Percentiles rank a stretch among this genome's conserved stretches.
phyloP scores from a whole-genome alignment of 1,139 yeast species.

The Meyerozyma athensensis region DNA sequence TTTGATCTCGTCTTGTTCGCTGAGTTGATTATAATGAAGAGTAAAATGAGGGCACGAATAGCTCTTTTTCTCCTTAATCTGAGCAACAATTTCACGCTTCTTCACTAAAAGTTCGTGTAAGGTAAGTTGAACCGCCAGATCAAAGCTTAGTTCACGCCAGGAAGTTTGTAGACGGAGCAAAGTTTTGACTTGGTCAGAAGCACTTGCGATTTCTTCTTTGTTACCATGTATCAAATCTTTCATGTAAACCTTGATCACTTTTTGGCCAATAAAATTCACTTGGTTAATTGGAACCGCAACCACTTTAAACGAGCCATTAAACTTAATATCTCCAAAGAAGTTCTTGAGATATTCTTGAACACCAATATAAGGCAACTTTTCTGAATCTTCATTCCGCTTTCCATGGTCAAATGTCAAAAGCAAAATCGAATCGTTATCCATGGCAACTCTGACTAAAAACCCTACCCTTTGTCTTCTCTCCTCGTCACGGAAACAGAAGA shows the following conservation, averaged over 20 bases:
- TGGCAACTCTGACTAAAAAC: conserved; percentile 42
- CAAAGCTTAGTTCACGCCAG: conserved; percentile 44
- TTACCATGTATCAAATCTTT: conserved; percentile 43
- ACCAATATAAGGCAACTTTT: conserved; percentile 53
- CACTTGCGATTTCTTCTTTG: conserved; percentile 35
- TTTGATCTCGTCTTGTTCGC: conserved; percentile 43
- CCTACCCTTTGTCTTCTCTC: conserved; percentile 46
- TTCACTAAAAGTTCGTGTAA: conserved; percentile 49
- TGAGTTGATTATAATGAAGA: conserved; percentile 43
- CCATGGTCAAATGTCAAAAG: conserved; percentile 47
- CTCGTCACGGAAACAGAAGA: conserved; percentile 54
- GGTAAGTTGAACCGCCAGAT: conserved; percentile 43
- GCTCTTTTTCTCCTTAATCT: conserved; percentile 27
- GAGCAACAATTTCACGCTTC: conserved; percentile 32
- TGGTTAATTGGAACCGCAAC: conserved; percentile 43
- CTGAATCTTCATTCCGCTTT: conserved; percentile 25
- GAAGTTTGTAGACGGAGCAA: conserved; percentile 39
- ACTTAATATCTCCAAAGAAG: conserved; percentile 27
- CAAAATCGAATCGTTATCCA: conserved; percentile 23
- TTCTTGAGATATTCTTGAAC: conserved; percentile 20
- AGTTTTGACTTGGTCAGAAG: conserved; percentile 35
- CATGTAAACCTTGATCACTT: conserved; percentile 37
- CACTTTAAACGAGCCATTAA: conserved; percentile 29
- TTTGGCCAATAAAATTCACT: conserved; percentile 49
- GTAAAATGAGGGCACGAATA: conserved; percentile 39